A percentile compares a stretch with the other conserved stretches of the same genome.
These are phyloP conservation scores for Fusarium sterilihyphosum DNA, from an alignment of 2,329 filamentous ascomycete genomes.

Conservation along the genomic window DNA sequence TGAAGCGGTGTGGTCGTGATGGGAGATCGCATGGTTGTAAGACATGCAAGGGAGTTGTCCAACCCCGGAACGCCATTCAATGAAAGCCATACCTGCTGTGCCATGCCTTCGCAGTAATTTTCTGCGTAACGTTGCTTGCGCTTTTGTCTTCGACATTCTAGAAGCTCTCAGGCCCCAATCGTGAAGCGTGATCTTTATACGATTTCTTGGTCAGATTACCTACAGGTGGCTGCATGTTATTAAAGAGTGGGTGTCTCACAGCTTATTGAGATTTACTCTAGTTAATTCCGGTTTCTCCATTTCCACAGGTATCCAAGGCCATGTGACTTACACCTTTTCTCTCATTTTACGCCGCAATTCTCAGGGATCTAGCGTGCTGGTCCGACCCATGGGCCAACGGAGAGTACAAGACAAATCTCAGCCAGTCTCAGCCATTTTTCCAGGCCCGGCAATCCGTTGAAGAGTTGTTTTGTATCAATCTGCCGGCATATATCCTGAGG, in stretches of 20 bases:
- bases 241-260: neutral
- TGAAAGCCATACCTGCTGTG: neutral
- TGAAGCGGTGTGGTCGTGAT: constrained; percentile 22
- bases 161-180: neutral
- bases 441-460: neutral
- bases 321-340: neutral
- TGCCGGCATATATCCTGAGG: neutral
- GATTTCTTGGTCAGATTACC: neutral
- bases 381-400: too few species aligned
- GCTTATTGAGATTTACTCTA: neutral
- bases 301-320: neutral
- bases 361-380: neutral
- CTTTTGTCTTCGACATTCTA: neutral
- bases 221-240: neutral
- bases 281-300: neutral
- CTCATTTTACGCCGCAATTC: neutral
- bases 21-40: constrained; percentile 17
- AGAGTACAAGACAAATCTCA: neutral
- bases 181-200: neutral
- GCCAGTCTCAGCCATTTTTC: neutral
- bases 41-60: constrained; percentile 28
- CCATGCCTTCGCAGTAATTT: neutral
- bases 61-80: constrained; percentile 15
- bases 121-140: neutral
- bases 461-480: neutral